Evolutionary conservation across 441 rosid species (phyloP).

Genomic region (Pelargonium cotyledonis): DNA sequence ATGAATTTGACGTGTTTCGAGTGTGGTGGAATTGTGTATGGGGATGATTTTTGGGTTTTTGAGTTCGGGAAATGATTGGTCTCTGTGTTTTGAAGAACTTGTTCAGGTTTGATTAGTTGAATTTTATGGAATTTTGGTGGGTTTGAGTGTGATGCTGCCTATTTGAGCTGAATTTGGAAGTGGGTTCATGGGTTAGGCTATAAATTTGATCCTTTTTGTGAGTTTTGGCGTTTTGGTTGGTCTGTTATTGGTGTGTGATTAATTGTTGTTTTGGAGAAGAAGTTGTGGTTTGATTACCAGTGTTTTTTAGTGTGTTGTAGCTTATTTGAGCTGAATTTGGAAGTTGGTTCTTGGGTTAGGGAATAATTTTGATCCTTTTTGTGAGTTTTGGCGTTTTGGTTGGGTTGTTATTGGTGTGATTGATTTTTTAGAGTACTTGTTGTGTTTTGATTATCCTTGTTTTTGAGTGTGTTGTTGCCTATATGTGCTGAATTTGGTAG

Average conservation of each 20-base stretch:
- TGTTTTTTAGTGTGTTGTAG: neutral
- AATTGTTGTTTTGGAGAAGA: slow-evolving; percentile 8
- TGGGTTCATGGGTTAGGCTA: slow-evolving; percentile 19
- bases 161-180: slow-evolving; percentile 4
- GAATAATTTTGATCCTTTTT: slow-evolving; percentile 3
- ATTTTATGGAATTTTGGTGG: slow-evolving; percentile 1
- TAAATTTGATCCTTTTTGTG: neutral
- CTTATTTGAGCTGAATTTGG: neutral
- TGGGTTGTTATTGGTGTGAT: slow-evolving; percentile 23
- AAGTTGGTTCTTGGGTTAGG: slow-evolving; percentile 18
- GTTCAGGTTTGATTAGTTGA: slow-evolving; percentile 8
- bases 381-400: neutral
- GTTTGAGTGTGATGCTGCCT: neutral
- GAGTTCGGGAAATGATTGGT: slow-evolving; percentile 16
- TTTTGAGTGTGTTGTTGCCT: neutral
- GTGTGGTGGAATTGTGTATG: neutral
- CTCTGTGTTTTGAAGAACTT: slow-evolving; percentile 7
- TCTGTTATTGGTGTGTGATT: slow-evolving; percentile 23
- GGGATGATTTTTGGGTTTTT: neutral
- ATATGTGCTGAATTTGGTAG: neutral
- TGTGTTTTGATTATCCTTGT: slow-evolving; percentile 4
- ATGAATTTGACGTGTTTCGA: neutral
- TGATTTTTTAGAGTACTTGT: slow-evolving; percentile 12
- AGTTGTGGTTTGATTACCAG: slow-evolving; percentile 8
- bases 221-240: slow-evolving; percentile 7